Evolutionary conservation across 2,329 filamentous ascomycete species (phyloP).

Genomic region (Colletotrichum eleusines): DNA sequence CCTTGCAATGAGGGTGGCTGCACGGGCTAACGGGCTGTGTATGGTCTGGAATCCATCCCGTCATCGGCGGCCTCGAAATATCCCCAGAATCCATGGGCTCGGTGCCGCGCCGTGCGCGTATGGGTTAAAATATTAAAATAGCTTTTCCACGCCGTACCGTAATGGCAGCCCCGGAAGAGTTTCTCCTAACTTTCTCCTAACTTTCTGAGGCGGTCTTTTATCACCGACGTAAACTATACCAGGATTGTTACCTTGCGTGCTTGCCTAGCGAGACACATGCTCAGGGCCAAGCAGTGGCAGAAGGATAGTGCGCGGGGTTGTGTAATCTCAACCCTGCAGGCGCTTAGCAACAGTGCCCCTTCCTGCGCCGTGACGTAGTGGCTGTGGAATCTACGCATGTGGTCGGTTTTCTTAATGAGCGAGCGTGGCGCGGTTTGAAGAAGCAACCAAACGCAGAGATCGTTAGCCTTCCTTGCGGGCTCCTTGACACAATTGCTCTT

Average conservation of each 20-base stretch:
- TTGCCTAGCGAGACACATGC: neutral
- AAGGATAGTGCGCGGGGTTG: neutral
- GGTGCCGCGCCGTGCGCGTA: neutral
- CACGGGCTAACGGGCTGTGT: neutral
- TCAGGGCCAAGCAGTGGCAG: neutral
- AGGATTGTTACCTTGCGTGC: neutral
- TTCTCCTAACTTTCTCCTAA: constrained; percentile 37
- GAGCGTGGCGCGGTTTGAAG: constrained; percentile 17
- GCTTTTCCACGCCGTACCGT: neutral
- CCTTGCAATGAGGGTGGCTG: neutral
- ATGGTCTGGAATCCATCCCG: constrained; percentile 8
- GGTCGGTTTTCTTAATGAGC: neutral
- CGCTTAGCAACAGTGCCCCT: neutral
- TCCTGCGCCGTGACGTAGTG: constrained; percentile 30
- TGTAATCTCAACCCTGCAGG: constrained; percentile 11
- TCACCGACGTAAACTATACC: neutral
- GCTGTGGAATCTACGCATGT: constrained; percentile 1
- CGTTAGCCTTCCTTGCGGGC: neutral
- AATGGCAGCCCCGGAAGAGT: constrained; percentile 17
- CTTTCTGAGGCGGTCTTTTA: neutral
- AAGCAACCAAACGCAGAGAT: neutral
- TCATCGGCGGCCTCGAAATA: constrained; percentile 5
- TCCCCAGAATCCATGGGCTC: neutral
- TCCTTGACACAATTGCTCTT: neutral
- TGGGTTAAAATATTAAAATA: neutral